Conservation (phyloP, 2,329 filamentous ascomycete genomes). For the Leptographium galeiforme region DNA sequence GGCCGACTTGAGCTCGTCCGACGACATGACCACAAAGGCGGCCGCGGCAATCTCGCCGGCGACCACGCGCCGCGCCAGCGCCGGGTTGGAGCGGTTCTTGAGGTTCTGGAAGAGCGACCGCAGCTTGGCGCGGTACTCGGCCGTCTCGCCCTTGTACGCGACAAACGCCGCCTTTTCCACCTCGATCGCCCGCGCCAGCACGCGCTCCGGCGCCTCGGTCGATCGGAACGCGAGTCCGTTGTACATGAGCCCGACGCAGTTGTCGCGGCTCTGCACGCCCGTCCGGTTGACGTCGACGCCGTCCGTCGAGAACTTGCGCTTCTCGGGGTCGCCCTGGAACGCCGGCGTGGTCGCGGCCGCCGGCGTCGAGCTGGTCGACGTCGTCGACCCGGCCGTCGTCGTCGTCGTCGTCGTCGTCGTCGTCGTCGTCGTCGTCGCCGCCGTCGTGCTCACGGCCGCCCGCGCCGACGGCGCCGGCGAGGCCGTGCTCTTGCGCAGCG, state of each 20-base stretch:
- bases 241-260: constrained; percentile 83
- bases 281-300: constrained; percentile 67
- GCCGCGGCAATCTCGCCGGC: constrained; percentile 57
- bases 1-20: constrained; percentile 81
- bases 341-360: constrained; percentile 37
- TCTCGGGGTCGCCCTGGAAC: constrained; percentile 56
- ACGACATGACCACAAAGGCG: constrained; percentile 72
- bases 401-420: constrained; percentile 29
- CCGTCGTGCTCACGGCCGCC: constrained; percentile 22
- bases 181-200: constrained; percentile 65
- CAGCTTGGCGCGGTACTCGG: constrained; percentile 76
- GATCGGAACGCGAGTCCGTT: constrained; percentile 69
- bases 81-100: constrained; percentile 78
- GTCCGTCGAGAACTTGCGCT: constrained; percentile 72
- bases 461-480: constrained; percentile 35
- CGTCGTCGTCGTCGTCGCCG: constrained; percentile 28
- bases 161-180: constrained; percentile 69
- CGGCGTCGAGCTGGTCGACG: constrained; percentile 20
- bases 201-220: constrained; percentile 53
- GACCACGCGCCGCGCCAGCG: constrained; percentile 64
- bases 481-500: constrained; percentile 13
- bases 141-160: constrained; percentile 54
- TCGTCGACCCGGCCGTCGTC: background rate
- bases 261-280: constrained; percentile 60
- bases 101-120: constrained; percentile 89